A percentile compares a stretch with the other conserved stretches of the same genome.
Conservation (phyloP, 352 stramenopile genomes). For the Peronosclerospora sorghi region DNA sequence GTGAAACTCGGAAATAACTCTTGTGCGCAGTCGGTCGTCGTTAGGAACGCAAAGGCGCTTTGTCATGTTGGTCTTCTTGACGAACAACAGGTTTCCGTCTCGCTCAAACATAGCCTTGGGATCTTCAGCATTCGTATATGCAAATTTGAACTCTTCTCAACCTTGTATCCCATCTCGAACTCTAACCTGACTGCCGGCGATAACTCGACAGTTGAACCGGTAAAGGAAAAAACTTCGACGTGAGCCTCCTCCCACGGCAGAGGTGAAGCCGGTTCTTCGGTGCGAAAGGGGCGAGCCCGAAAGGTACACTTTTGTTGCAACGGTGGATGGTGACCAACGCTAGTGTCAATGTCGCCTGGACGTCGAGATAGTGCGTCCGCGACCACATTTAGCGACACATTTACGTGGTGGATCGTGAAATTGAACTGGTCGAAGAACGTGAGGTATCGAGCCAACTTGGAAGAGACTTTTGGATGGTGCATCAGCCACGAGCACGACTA, state of each 20-base stretch:
- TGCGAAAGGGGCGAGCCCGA: too few relatives aligned
- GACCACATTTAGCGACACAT: neutral
- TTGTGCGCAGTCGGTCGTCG: neutral
- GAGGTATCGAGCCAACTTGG: neutral
- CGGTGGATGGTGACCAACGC: too few relatives aligned
- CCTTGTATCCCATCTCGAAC: too few relatives aligned
- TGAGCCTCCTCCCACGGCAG: neutral
- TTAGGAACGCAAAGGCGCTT: neutral
- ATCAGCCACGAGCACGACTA: conserved; percentile 1
- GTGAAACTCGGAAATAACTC: neutral
- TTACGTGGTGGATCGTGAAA: neutral
- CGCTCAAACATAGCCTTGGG: too few relatives aligned
- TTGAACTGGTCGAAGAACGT: neutral
- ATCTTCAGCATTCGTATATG: too few relatives aligned
- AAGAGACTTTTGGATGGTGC: conserved; percentile 1
- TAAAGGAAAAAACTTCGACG: neutral
- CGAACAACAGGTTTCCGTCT: neutral
- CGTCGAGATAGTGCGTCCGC: conserved; percentile 5
- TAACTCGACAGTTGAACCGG: neutral
- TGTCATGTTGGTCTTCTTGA: neutral
- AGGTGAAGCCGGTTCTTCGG: too few relatives aligned
- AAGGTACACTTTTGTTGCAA: too few relatives aligned
- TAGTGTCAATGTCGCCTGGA: neutral
- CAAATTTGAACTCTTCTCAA: neutral
- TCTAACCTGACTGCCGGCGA: too few relatives aligned